These are phyloP conservation scores for Aspergillus neotritici DNA, from an alignment of 2,329 filamentous ascomycete genomes.

Conservation along the genomic window DNA sequence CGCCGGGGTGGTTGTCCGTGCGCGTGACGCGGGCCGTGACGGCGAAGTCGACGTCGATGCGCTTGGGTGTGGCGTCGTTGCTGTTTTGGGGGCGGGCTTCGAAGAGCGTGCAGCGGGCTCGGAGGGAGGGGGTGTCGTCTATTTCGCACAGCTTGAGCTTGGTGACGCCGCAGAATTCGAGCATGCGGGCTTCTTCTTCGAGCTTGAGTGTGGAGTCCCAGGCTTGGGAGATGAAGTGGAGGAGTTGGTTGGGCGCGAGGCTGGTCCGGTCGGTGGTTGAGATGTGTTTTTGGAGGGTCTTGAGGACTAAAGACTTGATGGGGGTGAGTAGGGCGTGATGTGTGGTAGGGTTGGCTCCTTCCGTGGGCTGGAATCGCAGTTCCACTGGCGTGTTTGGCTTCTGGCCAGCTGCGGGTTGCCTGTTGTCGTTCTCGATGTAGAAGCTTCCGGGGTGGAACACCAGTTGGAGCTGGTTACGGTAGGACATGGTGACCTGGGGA, in stretches of 20 bases:
- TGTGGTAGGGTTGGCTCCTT: conserved; percentile 9
- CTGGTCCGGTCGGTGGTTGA: conserved; percentile 32
- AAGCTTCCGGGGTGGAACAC: conserved; percentile 40
- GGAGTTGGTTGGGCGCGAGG: conserved; percentile 32
- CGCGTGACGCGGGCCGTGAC: conserved; percentile 26
- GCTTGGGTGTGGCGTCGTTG: not conserved
- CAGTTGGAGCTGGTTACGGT: conserved; percentile 38
- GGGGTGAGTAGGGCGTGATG: conserved; percentile 24
- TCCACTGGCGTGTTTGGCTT: conserved; percentile 27
- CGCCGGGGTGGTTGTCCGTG: conserved; percentile 11
- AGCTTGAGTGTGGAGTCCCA: conserved; percentile 38
- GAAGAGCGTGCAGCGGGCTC: conserved; percentile 37
- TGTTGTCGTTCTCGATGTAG: conserved; percentile 16
- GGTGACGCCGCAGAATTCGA: conserved; percentile 43
- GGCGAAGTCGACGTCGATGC: conserved; percentile 39
- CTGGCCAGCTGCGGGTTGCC: conserved; percentile 18
- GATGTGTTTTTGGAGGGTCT: conserved; percentile 36
- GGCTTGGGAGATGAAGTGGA: conserved; percentile 38
- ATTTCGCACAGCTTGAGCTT: conserved; percentile 29
- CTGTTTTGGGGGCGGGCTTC: conserved; percentile 13
- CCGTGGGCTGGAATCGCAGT: conserved; percentile 28
- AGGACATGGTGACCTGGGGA: conserved; percentile 37
- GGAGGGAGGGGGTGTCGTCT: conserved; percentile 23
- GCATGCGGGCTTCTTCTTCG: conserved; percentile 41
- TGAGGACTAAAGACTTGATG: conserved; percentile 38